Base-by-base conservation (phyloP, 768 basidiomycete genomes). In the Boletus subcaerulescens region DNA sequence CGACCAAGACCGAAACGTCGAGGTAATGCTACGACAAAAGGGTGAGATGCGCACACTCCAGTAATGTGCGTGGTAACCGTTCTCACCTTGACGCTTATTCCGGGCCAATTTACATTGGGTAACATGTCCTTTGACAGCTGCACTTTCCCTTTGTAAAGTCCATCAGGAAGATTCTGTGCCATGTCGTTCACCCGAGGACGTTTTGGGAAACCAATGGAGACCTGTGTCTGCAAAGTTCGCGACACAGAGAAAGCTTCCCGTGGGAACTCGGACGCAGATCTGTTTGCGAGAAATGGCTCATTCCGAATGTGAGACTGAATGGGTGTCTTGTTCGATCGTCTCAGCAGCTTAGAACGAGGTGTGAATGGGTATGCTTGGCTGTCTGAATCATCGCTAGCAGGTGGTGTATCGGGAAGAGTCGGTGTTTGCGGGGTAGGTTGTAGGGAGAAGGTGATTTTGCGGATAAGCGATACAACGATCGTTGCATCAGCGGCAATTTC, bases 401-500 rank as follows among this genome's bases (percentile, higher is more conserved):
- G 71, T 2, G 82, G 80, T 2, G 79, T 80, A 32, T 75, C 70
- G 7, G 82, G 81, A 4, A 78, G 81, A 12, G 77, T 75, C 1
- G 79, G 77, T 5, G 79, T 73, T 29, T 73, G 66, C 3, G 64
- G 57, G 1, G 72, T 59, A 17, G 73, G 71, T 48, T 81, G 77
- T 12, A 57, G 58, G 10, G 76, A 78, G 57, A 86, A 73, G 26
- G 74, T 77, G 18, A 87, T 75, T 64, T 84, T 80, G 35, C 85
- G 84, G 57, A 83, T 65, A 24, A 90, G 75, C 0, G 83, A 83
- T 12, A 88, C 80, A n/a, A 80, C 80, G 32, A 88, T 82, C 13
- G 85, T 86, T 7, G 88, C 84, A 64, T 89, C 87, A 5, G 84
- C 63, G 9, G 86, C 82, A 35, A 89, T 86, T 63, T 89, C 86